Base-by-base conservation (phyloP, 768 basidiomycete species). In the Xerocomellus amylosporus region DNA sequence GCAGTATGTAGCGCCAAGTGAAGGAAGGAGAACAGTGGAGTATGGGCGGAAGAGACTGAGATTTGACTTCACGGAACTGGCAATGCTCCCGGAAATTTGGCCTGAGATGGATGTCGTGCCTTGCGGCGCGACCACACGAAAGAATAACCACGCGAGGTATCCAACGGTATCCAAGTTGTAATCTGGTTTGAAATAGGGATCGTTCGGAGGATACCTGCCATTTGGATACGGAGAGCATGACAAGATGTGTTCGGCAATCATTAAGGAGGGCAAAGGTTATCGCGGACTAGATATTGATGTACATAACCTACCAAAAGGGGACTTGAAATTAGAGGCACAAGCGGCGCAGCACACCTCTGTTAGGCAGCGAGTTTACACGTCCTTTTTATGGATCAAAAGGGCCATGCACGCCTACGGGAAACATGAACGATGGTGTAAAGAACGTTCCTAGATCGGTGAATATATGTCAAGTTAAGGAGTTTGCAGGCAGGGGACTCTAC, bases 321-420 rank as follows among this genome's bases (percentile, higher is more conserved):
- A 20, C 39, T 31, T 49, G 44, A 58, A 52, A 52, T 58, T 46
- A 46, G 50, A 51, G 54, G 49, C 37, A 53, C 51, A 52, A 30
- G 30, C 22, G 30, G 36, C 33, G n/a, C 34, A 17, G 31, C 41
- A 19, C n/a, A 26, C 15, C n/a, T 54, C 26, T 22, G 39, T n/a
- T 30, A 31, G 17, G 22, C 22, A 42, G 50, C 5, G 49, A 55
- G 38, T 39, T 43, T 20, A 53, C 20, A 38, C 38, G 28, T 37
- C 10, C 14, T 28, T 53, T 54, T 19, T 45, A 37, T 51, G 38
- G 15, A 20, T n/a, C 14, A 42, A 47, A 51, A 19, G 40, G 22
- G 30, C 36, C 30, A 34, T 24, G 42, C 34, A 53, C 19, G 31
- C 20, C 34, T 38, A 34, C 30, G 15, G 15, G n/a, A 9, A 49